A percentile compares a stretch with the other conserved stretches of the same genome.
These are phyloP conservation scores for Emiliania huxleyi DNA, from an alignment of 78 protist genomes.

Conservation along the genomic window DNA sequence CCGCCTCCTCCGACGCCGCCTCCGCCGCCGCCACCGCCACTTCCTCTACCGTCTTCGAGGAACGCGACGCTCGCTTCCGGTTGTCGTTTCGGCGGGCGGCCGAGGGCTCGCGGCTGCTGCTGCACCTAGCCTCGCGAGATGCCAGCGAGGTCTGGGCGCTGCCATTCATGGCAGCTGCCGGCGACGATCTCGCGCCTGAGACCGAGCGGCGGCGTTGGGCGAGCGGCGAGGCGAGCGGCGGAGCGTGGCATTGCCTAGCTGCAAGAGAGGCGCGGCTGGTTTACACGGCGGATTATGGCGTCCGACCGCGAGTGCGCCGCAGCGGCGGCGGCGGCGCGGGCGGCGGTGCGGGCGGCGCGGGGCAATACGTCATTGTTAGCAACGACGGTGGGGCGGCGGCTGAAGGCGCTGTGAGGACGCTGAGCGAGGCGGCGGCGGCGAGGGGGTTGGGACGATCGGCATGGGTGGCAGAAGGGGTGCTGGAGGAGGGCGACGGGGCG, in stretches of 20 bases:
- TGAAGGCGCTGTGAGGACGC: background rate
- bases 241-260: background rate
- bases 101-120: background rate
- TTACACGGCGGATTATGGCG: background rate
- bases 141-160: background rate
- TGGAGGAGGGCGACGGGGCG: background rate
- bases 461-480: background rate
- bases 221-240: background rate
- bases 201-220: background rate
- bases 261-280: background rate
- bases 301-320: no score
- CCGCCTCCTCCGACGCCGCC: no score
- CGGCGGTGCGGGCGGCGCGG: no score
- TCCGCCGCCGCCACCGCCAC: no score
- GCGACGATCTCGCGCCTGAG: no score
- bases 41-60: background rate
- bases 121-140: background rate
- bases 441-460: background rate
- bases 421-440: background rate
- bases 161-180: background rate
- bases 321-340: no score
- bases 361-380: background rate
- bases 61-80: background rate
- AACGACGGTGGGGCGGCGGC: background rate
- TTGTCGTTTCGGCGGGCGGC: background rate